Evolutionary conservation across 169 alveolate genomes (phyloP).

Genomic region (Eimeria falciformis): DNA sequence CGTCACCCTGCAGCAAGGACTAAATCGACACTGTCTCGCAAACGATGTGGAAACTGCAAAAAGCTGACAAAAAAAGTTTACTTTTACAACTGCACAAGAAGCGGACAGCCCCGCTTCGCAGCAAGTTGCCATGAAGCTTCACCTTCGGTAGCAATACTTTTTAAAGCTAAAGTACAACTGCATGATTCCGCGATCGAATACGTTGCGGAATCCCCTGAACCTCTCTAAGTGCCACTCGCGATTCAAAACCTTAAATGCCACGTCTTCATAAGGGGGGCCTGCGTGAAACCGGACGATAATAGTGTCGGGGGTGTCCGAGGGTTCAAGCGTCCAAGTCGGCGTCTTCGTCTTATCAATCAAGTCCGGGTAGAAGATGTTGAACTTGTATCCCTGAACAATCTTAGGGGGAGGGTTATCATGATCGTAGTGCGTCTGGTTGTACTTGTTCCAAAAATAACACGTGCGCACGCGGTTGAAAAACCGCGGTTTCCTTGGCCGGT

Average conservation of each 20-base stretch:
- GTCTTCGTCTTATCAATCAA: constrained; percentile 94
- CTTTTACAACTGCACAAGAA: not conserved
- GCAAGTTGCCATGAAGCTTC: not conserved
- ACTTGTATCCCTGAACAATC: constrained; percentile 88
- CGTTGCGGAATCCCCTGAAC: constrained; percentile 80
- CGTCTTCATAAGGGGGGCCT: constrained; percentile 98
- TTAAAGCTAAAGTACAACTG: constrained; percentile 83
- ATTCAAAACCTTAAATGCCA: constrained; percentile 96
- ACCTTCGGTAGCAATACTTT: constrained; percentile 81
- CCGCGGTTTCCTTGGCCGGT: constrained; percentile 92
- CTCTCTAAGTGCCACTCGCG: constrained; percentile 96
- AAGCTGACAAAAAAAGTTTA: constrained; percentile 4
- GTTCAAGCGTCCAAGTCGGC: constrained; percentile 95
- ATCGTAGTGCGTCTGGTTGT: constrained; percentile 97
- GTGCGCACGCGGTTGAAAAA: constrained; percentile 95
- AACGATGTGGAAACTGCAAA: not conserved
- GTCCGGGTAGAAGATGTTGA: constrained; percentile 97
- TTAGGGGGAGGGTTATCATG: constrained; percentile 98
- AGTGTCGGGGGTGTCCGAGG: constrained; percentile 91
- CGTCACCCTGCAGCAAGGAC: no score
- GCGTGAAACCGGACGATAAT: constrained; percentile 96
- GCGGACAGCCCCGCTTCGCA: not conserved
- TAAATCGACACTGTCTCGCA: not conserved
- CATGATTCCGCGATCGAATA: constrained; percentile 83
- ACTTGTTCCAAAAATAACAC: constrained; percentile 97